Base-by-base conservation (phyloP, 108 stramenopile species). In the Skeletonema costatum region DNA sequence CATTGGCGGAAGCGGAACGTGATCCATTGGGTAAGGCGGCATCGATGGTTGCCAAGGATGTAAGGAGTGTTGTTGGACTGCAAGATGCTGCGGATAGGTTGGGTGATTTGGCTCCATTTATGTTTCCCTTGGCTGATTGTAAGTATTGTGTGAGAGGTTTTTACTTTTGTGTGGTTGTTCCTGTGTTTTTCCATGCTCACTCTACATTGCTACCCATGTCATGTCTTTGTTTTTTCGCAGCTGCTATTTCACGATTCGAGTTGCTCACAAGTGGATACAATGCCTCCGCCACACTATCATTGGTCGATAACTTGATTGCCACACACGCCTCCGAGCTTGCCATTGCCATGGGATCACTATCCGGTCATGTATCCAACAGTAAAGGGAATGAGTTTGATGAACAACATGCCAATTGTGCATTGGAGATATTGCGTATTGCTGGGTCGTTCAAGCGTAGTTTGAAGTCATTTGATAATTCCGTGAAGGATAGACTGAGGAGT, bases 201-300 rank as follows among this genome's bases (percentile, higher is more conserved):
- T 25, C 25, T 25, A 25, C 25, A 25, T 25, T 25, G 0, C 25
- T 25, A 25, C 25, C 25, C 35, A 44, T 58, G 3, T 3, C 32
- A 13, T n/a, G 12, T 6, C 0, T 64, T 64, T 41, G 1, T 16
- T 64, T 41, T 36, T 44, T 53, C 17, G 2, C 30, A 83, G 82
- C 77, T 16, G 87, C 87, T 41, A 65, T 95, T 67, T 77, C 64
- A 36, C 87, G 94, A 38, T 92, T 90, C 50, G 94, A 92, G 53
- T 70, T 95, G 5, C 77, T 95, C 71, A 90, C 87, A 61, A 90
- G 90, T 41, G 94, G 94, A 51, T 95, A 87, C 70, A 85, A 80
- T 13, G 78, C 80, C 8, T 53, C 65, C 17, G 64, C 78, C 3
- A 74, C 87, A 2, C 75, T 95, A 46, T 39, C 81, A 7, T 76